Base-by-base conservation (phyloP, 371 early-diverging fungal genomes). In the Actinomortierella ambigua region DNA sequence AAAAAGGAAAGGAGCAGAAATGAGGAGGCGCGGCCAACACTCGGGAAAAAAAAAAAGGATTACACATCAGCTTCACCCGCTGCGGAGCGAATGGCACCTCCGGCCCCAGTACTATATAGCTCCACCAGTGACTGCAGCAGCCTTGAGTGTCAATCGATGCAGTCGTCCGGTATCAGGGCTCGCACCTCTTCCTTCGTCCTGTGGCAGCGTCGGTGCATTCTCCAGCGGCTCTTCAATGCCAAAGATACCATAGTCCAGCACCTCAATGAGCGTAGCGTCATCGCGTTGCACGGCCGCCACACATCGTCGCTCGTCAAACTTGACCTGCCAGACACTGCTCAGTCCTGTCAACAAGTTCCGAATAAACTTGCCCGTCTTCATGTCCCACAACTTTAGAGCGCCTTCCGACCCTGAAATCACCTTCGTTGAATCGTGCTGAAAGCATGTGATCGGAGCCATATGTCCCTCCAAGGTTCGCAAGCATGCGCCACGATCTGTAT, bases 361-460 rank as follows among this genome's bases (percentile, higher is more conserved):
- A 0, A 90, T 75, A 59, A 86, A 83, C 26, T 84, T 77, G 11
- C 96, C 96, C 18, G 91, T 82, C 57, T 88, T 76, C 22, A 95
- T 85, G 71, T 98, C 94, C 97, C 98, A 97, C 75, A 97, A 81
- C 67, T 95, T 98, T 18, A 98, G 79, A 2, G 92, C 92, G n/a
- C 92, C 93, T 59, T 96, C 98, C 5, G 94, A 92, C 0, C 98
- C 97, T 8, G 94, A 94, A 17, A 97, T 92, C 11, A 96, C 90
- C 57, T 94, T 95, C 51, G 85, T 79, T 3, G 82, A 85, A 63
- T 98, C 97, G 69, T 95, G 93, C 67, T 96, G 95, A 79, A 98
- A 94, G 57, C 96, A 96, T 0, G 97, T 98, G 52, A 98, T 96
- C 20, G 98, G 94, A 1, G 88, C 91, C 15, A 81, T 53, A 68